Base-by-base conservation (phyloP, 768 basidiomycete species). In the Coprinopsis strossmayeri region DNA sequence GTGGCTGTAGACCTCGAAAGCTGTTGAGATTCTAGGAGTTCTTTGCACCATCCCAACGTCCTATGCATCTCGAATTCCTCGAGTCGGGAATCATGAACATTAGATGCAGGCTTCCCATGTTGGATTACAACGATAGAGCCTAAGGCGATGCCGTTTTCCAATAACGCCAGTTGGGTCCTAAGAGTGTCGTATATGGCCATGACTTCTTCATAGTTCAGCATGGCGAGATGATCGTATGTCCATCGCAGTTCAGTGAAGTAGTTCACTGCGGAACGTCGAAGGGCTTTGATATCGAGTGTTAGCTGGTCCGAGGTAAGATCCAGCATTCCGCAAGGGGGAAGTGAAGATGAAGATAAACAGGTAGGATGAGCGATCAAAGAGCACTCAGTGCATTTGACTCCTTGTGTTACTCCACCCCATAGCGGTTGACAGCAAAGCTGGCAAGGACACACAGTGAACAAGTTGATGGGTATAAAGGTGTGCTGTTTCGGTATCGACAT, bases 391-490 rank as follows among this genome's bases (percentile, higher is more conserved):
- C 90, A 93, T 43, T 74, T 77, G 18, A 84, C 56, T 2, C 78
- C 85, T 61, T 91, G 89, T 28, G 63, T 64, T 12, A 69, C 63
- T 41, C 66, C 71, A 2, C 88, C 90, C 88, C 89, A 91, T 10
- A 91, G 69, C 1, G 90, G 90, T 35, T 72, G 63, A 17, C 64
- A 70, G 60, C 90, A 93, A 3, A 73, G 59, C 51, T 76, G 72
- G 59, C 90, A 93, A 7, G 84, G 70, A n/a, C 77, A 77, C 5
- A 91, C 63, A 21, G 80, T 84, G 65, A 91, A 91, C 35, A 87
- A 61, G 56, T 84, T 90, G 51, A 81, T 75, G 7, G 65, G 57
- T 34, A 65, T 62, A 60, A 91, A 82, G 1, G 59, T 55, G 57
- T 91, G 87, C 26, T 67, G 59, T 12, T 67, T 65, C 26, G 60